phyloP scores from a whole-genome alignment of 2,329 filamentous ascomycete genomes.

The Cladophialophora immunda region DNA sequence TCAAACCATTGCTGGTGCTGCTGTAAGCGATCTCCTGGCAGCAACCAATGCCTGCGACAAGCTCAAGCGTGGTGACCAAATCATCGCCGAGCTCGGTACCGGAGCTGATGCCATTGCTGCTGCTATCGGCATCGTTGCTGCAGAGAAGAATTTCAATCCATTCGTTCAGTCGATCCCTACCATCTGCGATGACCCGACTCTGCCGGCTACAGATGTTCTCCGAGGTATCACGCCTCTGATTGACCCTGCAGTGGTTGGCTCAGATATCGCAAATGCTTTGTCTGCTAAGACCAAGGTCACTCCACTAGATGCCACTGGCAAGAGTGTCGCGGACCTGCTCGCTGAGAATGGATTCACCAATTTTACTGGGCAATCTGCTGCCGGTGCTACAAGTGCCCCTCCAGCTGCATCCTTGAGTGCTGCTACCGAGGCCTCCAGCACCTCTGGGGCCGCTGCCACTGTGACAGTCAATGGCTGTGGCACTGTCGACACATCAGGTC shows the following conservation, averaged over 20 bases:
- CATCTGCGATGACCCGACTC: constrained; percentile 69
- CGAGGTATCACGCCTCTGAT: constrained; percentile 73
- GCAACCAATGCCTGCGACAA: constrained; percentile 73
- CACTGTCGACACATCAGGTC: constrained; percentile 14
- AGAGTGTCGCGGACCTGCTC: constrained; percentile 72
- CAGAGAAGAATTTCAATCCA: constrained; percentile 78
- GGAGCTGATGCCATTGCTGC: constrained; percentile 68
- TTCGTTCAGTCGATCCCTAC: constrained; percentile 67
- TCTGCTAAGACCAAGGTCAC: constrained; percentile 60
- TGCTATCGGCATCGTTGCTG: constrained; percentile 69
- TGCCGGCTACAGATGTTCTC: constrained; percentile 68
- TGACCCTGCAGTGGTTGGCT: constrained; percentile 68
- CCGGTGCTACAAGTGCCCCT: constrained; percentile 43
- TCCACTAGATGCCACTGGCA: constrained; percentile 67
- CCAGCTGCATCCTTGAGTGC: constrained; percentile 33
- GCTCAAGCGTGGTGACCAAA: constrained; percentile 71
- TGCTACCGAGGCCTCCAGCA: constrained; percentile 21
- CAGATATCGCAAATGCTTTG: constrained; percentile 68
- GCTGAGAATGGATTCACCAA: constrained; percentile 69
- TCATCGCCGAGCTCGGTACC: constrained; percentile 68
- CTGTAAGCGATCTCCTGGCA: constrained; percentile 69
- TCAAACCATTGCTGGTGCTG: constrained; percentile 68
- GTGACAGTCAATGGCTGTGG: constrained; percentile 34
- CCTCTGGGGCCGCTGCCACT: constrained; percentile 30
- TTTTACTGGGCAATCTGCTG: constrained; percentile 51